Evolutionary conservation across 805 yeast species (phyloP).

Genomic region (Kazachstania kunashirensis): DNA sequence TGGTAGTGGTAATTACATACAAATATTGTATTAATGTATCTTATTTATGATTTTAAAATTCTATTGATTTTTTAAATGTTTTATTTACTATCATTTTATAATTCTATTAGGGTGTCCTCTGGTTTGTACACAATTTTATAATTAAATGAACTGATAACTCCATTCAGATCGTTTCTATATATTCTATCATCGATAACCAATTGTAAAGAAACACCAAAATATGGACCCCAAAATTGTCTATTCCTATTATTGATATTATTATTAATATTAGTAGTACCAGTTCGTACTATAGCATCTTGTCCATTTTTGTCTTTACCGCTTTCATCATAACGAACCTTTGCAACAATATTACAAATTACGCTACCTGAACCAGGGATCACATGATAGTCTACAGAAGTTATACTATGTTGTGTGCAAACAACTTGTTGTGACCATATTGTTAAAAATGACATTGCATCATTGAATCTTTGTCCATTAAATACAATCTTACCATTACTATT

Average conservation of each 20-base stretch:
- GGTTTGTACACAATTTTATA: conserved; percentile 59
- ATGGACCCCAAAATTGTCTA: conserved; percentile 55
- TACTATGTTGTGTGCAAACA: conserved; percentile 46
- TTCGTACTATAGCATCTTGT: conserved; percentile 44
- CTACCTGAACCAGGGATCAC: conserved; percentile 55
- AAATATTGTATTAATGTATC: too few species aligned
- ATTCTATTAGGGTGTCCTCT: conserved; percentile 7
- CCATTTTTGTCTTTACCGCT: conserved; percentile 60
- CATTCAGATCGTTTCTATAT: conserved; percentile 27
- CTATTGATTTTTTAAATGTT: too few species aligned
- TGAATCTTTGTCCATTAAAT: conserved; percentile 25
- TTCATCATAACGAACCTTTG: conserved; percentile 68
- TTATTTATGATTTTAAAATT: too few species aligned
- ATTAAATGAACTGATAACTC: conserved; percentile 45
- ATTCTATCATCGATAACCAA: conserved; percentile 46
- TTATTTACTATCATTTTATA: too few species aligned
- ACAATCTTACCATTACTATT: conserved; percentile 18
- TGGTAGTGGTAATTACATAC: too few species aligned
- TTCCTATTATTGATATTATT: conserved; percentile 14
- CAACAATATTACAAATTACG: conserved; percentile 39
- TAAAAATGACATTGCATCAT: conserved; percentile 23
- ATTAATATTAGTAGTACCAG: conserved; percentile 2
- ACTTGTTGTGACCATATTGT: conserved; percentile 27
- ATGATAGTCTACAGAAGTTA: conserved; percentile 59
- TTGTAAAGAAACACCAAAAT: conserved; percentile 57